Conservation (phyloP, 768 basidiomycete genomes). For the Pseudohyphozyma bogoriensis region DNA sequence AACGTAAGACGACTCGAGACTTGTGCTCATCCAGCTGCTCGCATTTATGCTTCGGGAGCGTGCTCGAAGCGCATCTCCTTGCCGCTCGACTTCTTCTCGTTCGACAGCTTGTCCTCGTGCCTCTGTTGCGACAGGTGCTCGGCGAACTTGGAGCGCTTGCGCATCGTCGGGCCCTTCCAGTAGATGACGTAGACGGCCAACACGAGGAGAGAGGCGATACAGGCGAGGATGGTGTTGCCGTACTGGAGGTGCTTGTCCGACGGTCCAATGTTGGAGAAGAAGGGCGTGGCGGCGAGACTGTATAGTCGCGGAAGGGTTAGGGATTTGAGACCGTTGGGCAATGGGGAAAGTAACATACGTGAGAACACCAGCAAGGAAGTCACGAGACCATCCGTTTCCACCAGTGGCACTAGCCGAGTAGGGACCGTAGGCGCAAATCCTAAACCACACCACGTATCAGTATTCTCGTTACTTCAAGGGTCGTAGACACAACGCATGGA, state of each 20-base stretch:
- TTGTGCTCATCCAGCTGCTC: too few species aligned
- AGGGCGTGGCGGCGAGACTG: conserved; percentile 1
- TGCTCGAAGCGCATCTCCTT: background rate
- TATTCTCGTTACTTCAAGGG: background rate
- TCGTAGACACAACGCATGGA: too few species aligned
- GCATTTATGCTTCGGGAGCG: background rate
- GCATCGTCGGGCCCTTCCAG: background rate
- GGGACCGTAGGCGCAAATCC: conserved; percentile 35
- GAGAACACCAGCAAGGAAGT: conserved; percentile 34
- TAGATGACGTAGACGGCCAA: background rate
- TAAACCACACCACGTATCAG: conserved; percentile 3
- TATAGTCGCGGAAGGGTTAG: too few species aligned
- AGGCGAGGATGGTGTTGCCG: background rate
- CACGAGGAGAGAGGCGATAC: background rate
- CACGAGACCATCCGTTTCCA: conserved; percentile 35
- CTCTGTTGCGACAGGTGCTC: background rate
- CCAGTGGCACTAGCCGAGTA: conserved; percentile 36
- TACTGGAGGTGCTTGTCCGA: background rate
- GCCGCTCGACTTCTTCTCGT: background rate
- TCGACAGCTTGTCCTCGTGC: background rate
- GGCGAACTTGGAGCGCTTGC: background rate
- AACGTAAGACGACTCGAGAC: too few species aligned
- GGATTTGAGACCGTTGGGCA: too few species aligned
- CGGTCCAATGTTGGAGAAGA: conserved; percentile 4
- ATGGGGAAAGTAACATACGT: background rate